Evolutionary conservation across 1,284 basidiomycete genomes (phyloP).

Genomic region (Trichosporon inkin): DNA sequence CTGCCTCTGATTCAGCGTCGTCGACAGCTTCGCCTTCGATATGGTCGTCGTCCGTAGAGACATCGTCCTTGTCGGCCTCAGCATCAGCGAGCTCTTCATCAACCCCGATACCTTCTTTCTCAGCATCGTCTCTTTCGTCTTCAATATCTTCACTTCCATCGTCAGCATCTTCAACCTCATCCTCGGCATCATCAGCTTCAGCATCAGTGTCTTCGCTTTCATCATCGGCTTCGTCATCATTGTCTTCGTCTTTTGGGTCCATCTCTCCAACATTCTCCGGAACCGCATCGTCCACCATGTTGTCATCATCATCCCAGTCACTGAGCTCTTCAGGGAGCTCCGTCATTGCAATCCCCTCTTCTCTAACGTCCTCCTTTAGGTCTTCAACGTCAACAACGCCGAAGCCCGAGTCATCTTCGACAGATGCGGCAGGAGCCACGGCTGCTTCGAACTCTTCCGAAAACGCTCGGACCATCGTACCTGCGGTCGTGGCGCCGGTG

Average conservation of each 20-base stretch:
- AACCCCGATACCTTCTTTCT: background rate
- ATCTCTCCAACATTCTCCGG: background rate
- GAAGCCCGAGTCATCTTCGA: background rate
- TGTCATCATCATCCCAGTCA: background rate
- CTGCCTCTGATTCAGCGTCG: conserved; percentile 10
- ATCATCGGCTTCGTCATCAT: conserved; percentile 2
- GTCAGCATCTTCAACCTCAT: background rate
- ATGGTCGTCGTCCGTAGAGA: background rate
- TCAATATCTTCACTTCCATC: background rate
- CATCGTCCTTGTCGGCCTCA: background rate
- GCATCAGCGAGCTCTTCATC: background rate
- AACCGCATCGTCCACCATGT: background rate
- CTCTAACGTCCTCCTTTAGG: background rate
- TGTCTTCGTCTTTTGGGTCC: background rate
- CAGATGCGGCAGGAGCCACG: background rate
- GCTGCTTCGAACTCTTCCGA: background rate
- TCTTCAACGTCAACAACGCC: background rate
- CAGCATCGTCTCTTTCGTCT: background rate
- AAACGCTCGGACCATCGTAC: conserved; percentile 9
- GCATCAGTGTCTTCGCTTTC: background rate
- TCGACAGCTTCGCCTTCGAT: conserved; percentile 2
- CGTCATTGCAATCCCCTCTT: background rate
- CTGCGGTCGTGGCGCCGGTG: conserved; percentile 12
- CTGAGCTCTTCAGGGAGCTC: background rate
- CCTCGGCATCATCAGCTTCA: background rate